A percentile compares a stretch with the other conserved stretches of the same genome.
Conservation (phyloP, 164 flowering plant genomes). For the Sedum album region DNA sequence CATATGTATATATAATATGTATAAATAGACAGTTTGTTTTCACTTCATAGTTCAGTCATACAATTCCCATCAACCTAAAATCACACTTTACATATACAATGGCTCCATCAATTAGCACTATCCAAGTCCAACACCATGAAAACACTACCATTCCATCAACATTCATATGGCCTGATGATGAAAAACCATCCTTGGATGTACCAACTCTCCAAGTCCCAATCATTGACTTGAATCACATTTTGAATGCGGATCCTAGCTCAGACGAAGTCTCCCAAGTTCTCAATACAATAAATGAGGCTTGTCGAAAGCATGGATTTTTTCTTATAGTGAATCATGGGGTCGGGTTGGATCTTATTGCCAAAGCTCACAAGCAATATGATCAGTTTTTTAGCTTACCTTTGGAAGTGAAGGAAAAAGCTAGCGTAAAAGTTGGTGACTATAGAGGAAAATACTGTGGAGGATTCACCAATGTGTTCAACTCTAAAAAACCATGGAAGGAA, state of each 20-base stretch:
- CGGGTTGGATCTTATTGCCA: too few species aligned
- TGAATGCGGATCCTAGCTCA: background rate
- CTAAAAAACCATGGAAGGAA: background rate
- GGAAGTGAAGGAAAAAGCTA: too few species aligned
- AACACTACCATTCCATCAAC: background rate
- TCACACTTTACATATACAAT: too few species aligned
- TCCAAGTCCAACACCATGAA: too few species aligned
- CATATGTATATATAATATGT: too few species aligned
- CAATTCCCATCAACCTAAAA: too few species aligned
- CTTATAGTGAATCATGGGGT: background rate
- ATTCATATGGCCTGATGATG: background rate
- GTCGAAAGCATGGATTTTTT: background rate
- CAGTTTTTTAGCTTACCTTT: too few species aligned
- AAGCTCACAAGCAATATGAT: too few species aligned
- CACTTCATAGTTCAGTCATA: too few species aligned
- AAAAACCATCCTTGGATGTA: background rate
- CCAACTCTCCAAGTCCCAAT: background rate
- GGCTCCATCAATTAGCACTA: background rate
- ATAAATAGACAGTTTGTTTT: too few species aligned
- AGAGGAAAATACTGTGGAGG: background rate
- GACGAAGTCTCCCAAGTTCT: background rate
- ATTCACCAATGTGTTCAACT: background rate
- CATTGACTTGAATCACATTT: too few species aligned
- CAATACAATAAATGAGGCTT: background rate
- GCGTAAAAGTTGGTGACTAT: background rate